Conservation (phyloP, 805 yeast genomes). For the Kodamaea hsintzibuensis region DNA sequence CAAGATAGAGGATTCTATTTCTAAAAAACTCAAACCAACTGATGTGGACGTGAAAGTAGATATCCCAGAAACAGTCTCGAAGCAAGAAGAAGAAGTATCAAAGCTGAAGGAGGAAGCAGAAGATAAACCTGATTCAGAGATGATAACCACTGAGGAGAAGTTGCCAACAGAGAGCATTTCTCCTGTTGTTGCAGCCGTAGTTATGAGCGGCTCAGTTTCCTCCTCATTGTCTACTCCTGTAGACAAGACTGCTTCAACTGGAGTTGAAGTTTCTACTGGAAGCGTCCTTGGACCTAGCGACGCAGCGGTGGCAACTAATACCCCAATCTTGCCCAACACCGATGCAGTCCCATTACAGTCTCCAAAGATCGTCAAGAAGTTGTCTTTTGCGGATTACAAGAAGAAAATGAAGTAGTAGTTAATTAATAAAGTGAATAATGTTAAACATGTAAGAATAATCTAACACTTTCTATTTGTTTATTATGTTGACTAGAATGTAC, state of each 20-base stretch:
- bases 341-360: conserved; percentile 1
- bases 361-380: conserved; percentile 45
- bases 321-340: conserved; percentile 8
- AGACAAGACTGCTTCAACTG: conserved; percentile 6
- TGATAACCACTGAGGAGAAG: background rate
- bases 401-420: conserved; percentile 46
- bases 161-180: conserved; percentile 9
- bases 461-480: too few relatives aligned
- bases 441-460: background rate
- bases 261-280: background rate
- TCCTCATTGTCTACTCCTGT: background rate
- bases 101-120: conserved; percentile 5
- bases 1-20: conserved; percentile 22
- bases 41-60: conserved; percentile 15
- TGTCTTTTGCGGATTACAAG: conserved; percentile 75
- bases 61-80: conserved; percentile 2
- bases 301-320: background rate
- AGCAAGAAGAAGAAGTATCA: conserved; percentile 3
- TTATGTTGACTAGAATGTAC: too few relatives aligned
- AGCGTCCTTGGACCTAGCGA: background rate
- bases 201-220: conserved; percentile 8
- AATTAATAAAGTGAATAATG: background rate
- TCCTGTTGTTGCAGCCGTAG: conserved; percentile 19
- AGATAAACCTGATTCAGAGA: background rate
- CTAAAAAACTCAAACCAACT: conserved; percentile 26